phyloP scores from a whole-genome alignment of 2,329 filamentous ascomycete species.

The Cordyceps pruinosa region DNA sequence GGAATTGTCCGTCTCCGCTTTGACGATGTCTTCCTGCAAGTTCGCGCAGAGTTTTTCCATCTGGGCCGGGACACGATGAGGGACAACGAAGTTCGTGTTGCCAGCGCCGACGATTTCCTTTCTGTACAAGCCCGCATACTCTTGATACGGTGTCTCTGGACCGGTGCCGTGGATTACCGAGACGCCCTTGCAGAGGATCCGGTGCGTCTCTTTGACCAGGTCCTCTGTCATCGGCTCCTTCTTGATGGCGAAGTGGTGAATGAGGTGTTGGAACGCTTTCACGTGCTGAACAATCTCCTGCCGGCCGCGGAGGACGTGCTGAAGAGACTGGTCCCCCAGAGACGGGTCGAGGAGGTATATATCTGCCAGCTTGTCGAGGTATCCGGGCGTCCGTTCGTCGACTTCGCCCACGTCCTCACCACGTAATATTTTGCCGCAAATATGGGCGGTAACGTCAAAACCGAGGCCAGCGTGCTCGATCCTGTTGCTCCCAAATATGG shows the following conservation, averaged over 20 bases:
- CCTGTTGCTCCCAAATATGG: constrained; percentile 22
- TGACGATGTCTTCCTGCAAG: constrained; percentile 16
- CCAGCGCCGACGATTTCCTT: constrained; percentile 20
- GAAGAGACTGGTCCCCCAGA: background rate
- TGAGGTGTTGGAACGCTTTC: constrained; percentile 17
- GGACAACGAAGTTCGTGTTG: constrained; percentile 21
- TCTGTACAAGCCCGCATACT: constrained; percentile 23
- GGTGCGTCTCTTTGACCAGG: background rate
- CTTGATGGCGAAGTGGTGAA: constrained; percentile 33
- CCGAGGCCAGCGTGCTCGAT: constrained; percentile 19
- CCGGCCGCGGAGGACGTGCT: constrained; percentile 13
- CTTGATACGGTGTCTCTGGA: constrained; percentile 2
- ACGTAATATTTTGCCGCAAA: constrained; percentile 15
- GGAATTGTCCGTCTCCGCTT: background rate
- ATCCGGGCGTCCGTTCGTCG: background rate
- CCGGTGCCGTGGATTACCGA: background rate
- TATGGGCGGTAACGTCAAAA: constrained; percentile 14
- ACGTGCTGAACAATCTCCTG: constrained; percentile 20
- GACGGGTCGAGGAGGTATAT: background rate
- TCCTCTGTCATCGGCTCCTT: background rate
- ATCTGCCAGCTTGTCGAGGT: background rate
- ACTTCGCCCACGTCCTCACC: constrained; percentile 11
- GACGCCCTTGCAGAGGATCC: background rate
- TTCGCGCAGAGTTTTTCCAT: constrained; percentile 23
- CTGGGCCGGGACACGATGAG: constrained; percentile 18